Evolutionary conservation across 1,139 yeast species (phyloP), one percentile per base, ranked within the genome.

Genomic region (Dujonia santamariae): DNA sequence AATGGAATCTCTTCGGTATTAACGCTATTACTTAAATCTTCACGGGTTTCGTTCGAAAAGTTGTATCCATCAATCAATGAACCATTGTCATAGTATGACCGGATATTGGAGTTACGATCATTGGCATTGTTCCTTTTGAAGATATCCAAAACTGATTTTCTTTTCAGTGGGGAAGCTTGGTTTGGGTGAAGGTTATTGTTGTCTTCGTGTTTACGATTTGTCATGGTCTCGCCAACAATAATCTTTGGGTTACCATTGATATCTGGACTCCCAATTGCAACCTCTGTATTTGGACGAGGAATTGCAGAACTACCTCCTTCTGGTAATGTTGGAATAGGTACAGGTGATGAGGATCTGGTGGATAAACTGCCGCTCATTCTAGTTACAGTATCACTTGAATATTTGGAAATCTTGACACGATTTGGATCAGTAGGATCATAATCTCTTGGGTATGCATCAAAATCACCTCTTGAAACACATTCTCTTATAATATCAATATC

Each of bases 401-500:
- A 64, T 11, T 53, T 45, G 40, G 63, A 67, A 46, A 60, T 57
- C 47, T 59, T 71, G 42, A 51, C 63, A 44, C 64, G 61, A 43
- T 54, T 56, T 5, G 71, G 74, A 50, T 80, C 86, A 2, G 85
- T 76, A 31, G 87, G 88, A 46, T 80, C 85, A 51, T 80, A 75
- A 37, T 68, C 69, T 15, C 59, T 61, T 6, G 85, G 78, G 51
- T 78, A 75, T 16, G 70, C 72, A 44, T 66, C 75, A 44, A 72
- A 75, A 48, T 79, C 81, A 17, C 87, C 87, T 37, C 71, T 62
- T 32, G 59, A 57, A 44, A 75, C 75, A 56, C 81, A 76, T 60
- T 92, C 97, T 45, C 97, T 72, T 40, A 92, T 75, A 44, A 92
- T 80, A 53, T 92, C 97, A 40, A 85, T 68, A 57, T 92, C 97